These are phyloP conservation scores for Cutaneotrichosporon curvatum DNA, from an alignment of 1,284 basidiomycete genomes.

Conservation along the genomic window DNA sequence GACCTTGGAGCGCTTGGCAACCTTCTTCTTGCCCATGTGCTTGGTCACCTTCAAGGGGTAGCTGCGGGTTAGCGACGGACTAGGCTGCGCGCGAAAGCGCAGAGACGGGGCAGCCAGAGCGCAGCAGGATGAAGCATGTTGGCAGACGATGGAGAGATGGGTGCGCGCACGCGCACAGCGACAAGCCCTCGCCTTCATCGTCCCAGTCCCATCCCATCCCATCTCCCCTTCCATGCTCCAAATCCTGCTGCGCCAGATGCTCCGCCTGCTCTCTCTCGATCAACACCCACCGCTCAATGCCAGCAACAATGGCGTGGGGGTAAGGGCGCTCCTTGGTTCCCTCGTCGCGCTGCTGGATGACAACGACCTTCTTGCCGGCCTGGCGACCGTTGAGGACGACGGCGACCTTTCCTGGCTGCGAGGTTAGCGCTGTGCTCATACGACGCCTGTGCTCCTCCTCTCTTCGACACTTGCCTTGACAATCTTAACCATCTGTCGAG, in stretches of 20 bases:
- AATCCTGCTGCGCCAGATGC: background rate
- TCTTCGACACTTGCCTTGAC: too few relatives aligned
- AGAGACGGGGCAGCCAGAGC: background rate
- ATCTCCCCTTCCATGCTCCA: background rate
- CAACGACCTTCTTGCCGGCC: constrained; percentile 96
- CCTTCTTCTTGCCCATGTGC: constrained; percentile 91
- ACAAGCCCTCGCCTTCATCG: too few relatives aligned
- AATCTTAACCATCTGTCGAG: background rate
- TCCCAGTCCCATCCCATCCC: background rate
- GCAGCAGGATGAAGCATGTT: background rate
- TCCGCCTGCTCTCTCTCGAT: background rate
- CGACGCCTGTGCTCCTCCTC: too few relatives aligned
- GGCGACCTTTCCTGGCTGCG: constrained; percentile 77
- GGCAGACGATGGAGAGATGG: background rate
- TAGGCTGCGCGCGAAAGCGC: background rate
- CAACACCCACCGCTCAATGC: constrained; percentile 61
- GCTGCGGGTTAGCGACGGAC: constrained; percentile 38
- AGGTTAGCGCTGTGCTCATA: too few relatives aligned
- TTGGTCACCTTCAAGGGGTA: constrained; percentile 94
- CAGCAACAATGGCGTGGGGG: constrained; percentile 92
- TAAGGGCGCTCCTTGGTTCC: constrained; percentile 84
- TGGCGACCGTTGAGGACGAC: constrained; percentile 95
- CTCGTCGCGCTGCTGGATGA: constrained; percentile 85
- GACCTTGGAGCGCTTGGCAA: constrained; percentile 82
- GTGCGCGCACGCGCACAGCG: too few relatives aligned